Evolutionary conservation across 495 filamentous ascomycete species (phyloP), one percentile per base, ranked within the genome.

Genomic region (Cryomyces minteri): DNA sequence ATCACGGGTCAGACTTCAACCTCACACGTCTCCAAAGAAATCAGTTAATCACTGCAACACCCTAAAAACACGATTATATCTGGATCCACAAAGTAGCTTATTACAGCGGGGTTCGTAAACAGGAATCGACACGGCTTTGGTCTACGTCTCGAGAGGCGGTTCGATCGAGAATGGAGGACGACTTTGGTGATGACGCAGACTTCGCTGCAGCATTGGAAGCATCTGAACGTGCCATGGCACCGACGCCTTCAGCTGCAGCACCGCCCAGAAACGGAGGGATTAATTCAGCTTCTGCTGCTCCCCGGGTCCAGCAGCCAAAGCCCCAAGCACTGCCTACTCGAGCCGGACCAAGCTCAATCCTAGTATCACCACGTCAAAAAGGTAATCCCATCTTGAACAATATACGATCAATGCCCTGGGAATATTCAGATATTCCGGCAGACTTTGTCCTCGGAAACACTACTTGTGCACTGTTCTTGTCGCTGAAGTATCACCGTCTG

Each of bases 401-500:
- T 57, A 70, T 99, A 43, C 76, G 77, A 42, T 75, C 80, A 4
- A 62, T 93, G n/a, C 74, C 87, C 1, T 99, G 90, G 90, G 90
- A 96, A 62, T 99, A 94, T 58, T 82, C 82, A 37, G 87, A 95
- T 58, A 94, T 93, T 6, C 80, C 80, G 0, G 82, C 88, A 12
- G 90, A 99, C 62, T 99, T 93, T 56, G 81, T 84, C 6, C 68
- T 99, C 4, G 90, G 90, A 5, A 54, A 67, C 25, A 95, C 87
- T 1, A 88, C 88, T 12, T 95, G 88, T 51, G 87, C 82, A 1
- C 68, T 99, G 5, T 99, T 96, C 55, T 70, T 98, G 41, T 88
- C 81, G 29, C 71, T 99, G 32, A 99, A 99, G 62, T 99, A 99
- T 62, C 90, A 98, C 61, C 85, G 90, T 8, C 65, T 95, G 40